Evolutionary conservation across 192 early-diverging fungal genomes (phyloP).

Genomic region (Linnemannia hyalina): DNA sequence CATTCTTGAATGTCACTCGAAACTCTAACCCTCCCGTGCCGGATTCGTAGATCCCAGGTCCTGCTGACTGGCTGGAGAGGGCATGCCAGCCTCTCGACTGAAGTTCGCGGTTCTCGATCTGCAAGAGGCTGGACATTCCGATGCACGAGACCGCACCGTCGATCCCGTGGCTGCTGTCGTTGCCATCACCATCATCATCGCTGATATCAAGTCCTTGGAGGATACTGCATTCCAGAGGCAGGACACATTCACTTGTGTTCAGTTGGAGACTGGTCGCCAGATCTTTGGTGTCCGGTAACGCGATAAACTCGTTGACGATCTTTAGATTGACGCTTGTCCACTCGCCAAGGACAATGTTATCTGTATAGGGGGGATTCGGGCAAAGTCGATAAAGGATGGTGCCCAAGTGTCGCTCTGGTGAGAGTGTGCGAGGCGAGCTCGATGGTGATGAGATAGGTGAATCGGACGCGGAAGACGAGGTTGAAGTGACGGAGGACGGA

Average conservation of each 20-base stretch:
- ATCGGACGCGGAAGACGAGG: neutral
- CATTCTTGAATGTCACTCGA: conserved; percentile 6
- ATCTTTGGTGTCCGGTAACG: neutral
- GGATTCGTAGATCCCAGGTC: conserved; percentile 21
- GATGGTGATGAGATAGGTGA: neutral
- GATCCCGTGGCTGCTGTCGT: neutral
- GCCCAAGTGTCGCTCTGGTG: neutral
- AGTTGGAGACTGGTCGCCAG: neutral
- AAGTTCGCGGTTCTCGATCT: conserved; percentile 28
- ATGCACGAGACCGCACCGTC: neutral
- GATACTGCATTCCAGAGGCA: conserved; percentile 28
- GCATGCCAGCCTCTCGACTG: conserved; percentile 33
- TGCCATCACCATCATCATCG: conserved; percentile 11
- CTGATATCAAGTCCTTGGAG: neutral
- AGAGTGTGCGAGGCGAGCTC: neutral
- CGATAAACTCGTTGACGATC: conserved; percentile 20
- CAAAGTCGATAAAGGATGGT: neutral
- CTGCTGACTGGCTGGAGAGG: neutral
- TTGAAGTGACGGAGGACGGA: neutral
- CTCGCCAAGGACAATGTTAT: neutral
- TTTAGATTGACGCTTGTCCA: conserved; percentile 23
- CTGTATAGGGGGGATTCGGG: neutral
- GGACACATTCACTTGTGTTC: neutral
- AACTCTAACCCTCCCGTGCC: conserved; percentile 38
- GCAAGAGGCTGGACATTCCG: neutral